These are phyloP conservation scores for Kwoniella bestiolae DNA, from an alignment of 768 basidiomycete species.

Conservation along the genomic window DNA sequence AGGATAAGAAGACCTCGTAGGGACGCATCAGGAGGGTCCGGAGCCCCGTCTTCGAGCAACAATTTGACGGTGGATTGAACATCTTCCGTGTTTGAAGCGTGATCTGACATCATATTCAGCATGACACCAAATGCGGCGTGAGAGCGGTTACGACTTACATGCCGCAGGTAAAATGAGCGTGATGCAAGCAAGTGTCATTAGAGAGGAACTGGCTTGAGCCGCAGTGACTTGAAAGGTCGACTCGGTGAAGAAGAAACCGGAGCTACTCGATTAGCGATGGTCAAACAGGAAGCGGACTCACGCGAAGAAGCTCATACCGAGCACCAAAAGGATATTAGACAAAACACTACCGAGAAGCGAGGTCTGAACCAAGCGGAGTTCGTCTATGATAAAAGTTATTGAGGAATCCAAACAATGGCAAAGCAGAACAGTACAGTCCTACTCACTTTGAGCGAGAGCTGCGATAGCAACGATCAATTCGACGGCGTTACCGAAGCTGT, in stretches of 20 bases:
- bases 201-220: conserved; percentile 71
- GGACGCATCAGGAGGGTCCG: conserved; percentile 45
- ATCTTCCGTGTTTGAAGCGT: conserved; percentile 43
- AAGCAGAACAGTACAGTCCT: background rate
- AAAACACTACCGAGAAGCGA: conserved; percentile 90
- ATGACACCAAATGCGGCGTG: background rate
- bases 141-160: conserved; percentile 64
- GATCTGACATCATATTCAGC: conserved; percentile 29
- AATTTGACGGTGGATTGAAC: conserved; percentile 17
- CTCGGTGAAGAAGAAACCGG: conserved; percentile 69
- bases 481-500: conserved; percentile 60
- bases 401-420: no score
- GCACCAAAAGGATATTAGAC: conserved; percentile 84
- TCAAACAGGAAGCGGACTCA: conserved; percentile 21
- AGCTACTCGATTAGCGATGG: conserved; percentile 49
- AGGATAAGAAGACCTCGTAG: conserved; percentile 70
- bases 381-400: no score
- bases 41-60: conserved; percentile 37
- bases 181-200: conserved; percentile 85
- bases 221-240: conserved; percentile 79
- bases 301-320: conserved; percentile 89
- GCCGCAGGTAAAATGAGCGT: conserved; percentile 91
- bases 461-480: conserved; percentile 89
- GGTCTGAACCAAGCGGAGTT: conserved; percentile 88
- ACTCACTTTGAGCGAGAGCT: conserved; percentile 74